Evolutionary conservation across 768 basidiomycete genomes (phyloP), one percentile per base, ranked within the genome.

Genomic region (Calocybe cyanea): DNA sequence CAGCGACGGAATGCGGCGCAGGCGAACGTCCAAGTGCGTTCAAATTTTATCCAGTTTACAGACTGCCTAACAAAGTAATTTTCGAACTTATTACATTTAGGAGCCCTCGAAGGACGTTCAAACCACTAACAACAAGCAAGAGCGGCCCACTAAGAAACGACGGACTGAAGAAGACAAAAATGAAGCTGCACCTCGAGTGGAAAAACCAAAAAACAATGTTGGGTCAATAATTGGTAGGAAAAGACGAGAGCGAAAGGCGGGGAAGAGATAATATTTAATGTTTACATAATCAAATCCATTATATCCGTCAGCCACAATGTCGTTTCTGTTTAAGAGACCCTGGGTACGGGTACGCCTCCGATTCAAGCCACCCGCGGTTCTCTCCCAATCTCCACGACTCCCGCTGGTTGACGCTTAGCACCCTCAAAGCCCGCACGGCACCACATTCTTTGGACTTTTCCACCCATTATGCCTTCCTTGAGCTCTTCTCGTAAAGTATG

Each of bases 221-320:
- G 87, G 89, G 5, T 73, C 81, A 6, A 53, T 92, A 25, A 92
- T 92, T 53, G 88, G 90, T 11, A 72, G 87, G 57, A 92, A 92
- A 68, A 74, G 90, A 43, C 85, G 83, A 58, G 76, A 84, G 62
- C 69, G 83, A 37, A 85, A 77, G 62, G 62, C 54, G 11, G 63
- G 63, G 18, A 70, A 67, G 32, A 41, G 39, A 19, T 15, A 23
- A n/a, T 7, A 15, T 19, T 28, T 4, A 31, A 17, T 38, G 36
- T 13, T 14, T 30, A 37, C 7, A 35, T 35, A n/a, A 35, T 35
- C 14, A 14, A n/a, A 7, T 35, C n/a, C n/a, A n/a, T 14, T n/a
- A 35, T n/a, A 14, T 35, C 5, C 34, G 34, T 18, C 17, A 18
- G 14, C 34, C 13, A n/a, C 14, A 35, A 8, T 32, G n/a, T 32